Percentiles rank a stretch among this genome's conserved stretches.
Conservation (phyloP, 108 stramenopile species). For the Nitzschia sp. region DNA sequence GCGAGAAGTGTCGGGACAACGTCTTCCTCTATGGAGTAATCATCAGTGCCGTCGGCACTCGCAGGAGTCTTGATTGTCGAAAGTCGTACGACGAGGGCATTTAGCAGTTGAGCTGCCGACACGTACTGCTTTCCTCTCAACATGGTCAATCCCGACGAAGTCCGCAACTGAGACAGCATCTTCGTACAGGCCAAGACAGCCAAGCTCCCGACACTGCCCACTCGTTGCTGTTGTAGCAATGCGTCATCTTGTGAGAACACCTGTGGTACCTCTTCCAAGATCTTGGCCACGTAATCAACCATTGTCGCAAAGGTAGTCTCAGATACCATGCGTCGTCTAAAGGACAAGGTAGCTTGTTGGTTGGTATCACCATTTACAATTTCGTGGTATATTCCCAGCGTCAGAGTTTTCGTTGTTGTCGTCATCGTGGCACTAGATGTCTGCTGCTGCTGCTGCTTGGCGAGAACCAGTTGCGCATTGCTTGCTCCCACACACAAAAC, state of each 20-base stretch:
- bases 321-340: conserved; percentile 49
- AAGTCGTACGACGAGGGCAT: conserved; percentile 55
- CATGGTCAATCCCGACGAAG: conserved; percentile 23
- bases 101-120: conserved; percentile 59
- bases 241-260: conserved; percentile 20
- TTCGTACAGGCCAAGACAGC: conserved; percentile 27
- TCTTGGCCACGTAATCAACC: conserved; percentile 48
- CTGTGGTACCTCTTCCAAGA: conserved; percentile 58
- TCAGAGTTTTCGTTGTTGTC: too few species aligned
- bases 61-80: conserved; percentile 6
- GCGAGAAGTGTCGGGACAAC: conserved; percentile 32
- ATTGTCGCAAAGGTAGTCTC: conserved; percentile 42
- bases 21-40: background rate
- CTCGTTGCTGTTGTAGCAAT: background rate
- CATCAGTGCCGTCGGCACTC: background rate
- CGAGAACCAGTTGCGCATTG: conserved; percentile 32
- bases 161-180: conserved; percentile 26
- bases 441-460: conserved; percentile 16
- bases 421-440: conserved; percentile 19
- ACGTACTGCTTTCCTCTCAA: conserved; percentile 38
- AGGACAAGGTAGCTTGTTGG: conserved; percentile 28
- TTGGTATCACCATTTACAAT: background rate
- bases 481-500: conserved; percentile 52
- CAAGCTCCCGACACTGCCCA: conserved; percentile 41
- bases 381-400: background rate